Evolutionary conservation across 805 yeast species (phyloP).

Genomic region (Candida incommunis): DNA sequence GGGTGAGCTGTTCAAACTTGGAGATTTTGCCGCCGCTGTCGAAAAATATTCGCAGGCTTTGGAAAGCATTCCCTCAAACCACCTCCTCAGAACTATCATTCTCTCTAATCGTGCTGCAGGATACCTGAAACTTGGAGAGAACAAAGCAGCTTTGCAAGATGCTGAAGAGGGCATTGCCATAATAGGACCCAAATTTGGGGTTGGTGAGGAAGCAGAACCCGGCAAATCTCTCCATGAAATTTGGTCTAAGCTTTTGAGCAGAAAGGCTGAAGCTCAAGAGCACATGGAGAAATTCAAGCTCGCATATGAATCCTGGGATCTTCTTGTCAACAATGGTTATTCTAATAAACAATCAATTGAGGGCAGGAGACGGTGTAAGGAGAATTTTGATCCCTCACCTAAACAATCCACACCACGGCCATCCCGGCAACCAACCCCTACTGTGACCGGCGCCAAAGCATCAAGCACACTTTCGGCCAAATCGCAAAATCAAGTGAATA

Average conservation of each 20-base stretch:
- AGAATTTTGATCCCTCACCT: conserved; percentile 43
- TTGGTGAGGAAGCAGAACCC: conserved; percentile 29
- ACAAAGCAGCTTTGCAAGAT: conserved; percentile 34
- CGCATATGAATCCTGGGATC: conserved; percentile 47
- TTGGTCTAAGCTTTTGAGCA: conserved; percentile 55
- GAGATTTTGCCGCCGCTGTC: conserved; percentile 63
- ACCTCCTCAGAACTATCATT: conserved; percentile 52
- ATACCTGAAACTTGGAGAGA: conserved; percentile 54
- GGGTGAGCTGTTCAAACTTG: conserved; percentile 52
- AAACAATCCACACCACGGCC: conserved; percentile 15
- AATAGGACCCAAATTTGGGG: conserved; percentile 24
- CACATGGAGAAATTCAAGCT: conserved; percentile 54
- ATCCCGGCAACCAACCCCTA: background rate
- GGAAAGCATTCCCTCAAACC: conserved; percentile 45
- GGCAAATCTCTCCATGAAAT: conserved; percentile 50
- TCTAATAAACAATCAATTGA: conserved; percentile 54
- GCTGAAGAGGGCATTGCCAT: conserved; percentile 34
- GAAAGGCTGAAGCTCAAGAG: conserved; percentile 77
- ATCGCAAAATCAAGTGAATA: background rate
- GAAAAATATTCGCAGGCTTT: conserved; percentile 43
- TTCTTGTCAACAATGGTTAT: conserved; percentile 53
- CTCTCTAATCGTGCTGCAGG: conserved; percentile 65
- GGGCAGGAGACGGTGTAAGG: conserved; percentile 67
- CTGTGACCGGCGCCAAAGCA: background rate
- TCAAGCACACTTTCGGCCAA: background rate